phyloP scores from a whole-genome alignment of 208 protist species.

The Acanthamoeba polyphaga region DNA sequence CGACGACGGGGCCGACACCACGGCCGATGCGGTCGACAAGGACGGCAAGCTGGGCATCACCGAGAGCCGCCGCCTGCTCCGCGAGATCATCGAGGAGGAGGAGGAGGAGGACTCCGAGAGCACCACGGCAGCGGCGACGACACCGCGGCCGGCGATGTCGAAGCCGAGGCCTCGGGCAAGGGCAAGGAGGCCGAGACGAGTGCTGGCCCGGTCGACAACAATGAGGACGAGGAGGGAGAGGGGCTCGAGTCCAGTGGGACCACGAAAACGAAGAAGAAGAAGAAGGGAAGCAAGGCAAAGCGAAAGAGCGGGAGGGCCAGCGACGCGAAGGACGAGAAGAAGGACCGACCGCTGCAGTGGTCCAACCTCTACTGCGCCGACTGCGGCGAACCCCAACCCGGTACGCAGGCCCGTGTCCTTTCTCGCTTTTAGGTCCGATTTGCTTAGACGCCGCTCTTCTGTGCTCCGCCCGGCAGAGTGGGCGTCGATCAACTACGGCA shows the following conservation, averaged over 20 bases:
- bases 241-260: background rate
- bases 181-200: slow-evolving; percentile 15
- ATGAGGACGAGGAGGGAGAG: background rate
- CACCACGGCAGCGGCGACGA: background rate
- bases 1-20: background rate
- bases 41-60: slow-evolving; percentile 57
- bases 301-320: background rate
- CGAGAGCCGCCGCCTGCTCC: slow-evolving; percentile 31
- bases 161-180: background rate
- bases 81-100: slow-evolving; percentile 28
- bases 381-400: slow-evolving; percentile 18
- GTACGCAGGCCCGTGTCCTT: background rate
- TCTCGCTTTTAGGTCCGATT: background rate
- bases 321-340: background rate
- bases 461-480: slow-evolving; percentile 68
- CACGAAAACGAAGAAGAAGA: background rate
- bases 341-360: background rate
- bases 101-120: no score
- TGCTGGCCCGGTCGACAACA: background rate
- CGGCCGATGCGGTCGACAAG: background rate
- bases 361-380: slow-evolving; percentile 30
- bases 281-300: background rate
- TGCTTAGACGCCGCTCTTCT: background rate
- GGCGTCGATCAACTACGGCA: slow-evolving; percentile 89
- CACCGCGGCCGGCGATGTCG: background rate